A percentile compares a stretch with the other conserved stretches of the same genome.
Evolutionary conservation across 116 monocot genomes (phyloP).

Genomic region (Dioscorea cayenensis): DNA sequence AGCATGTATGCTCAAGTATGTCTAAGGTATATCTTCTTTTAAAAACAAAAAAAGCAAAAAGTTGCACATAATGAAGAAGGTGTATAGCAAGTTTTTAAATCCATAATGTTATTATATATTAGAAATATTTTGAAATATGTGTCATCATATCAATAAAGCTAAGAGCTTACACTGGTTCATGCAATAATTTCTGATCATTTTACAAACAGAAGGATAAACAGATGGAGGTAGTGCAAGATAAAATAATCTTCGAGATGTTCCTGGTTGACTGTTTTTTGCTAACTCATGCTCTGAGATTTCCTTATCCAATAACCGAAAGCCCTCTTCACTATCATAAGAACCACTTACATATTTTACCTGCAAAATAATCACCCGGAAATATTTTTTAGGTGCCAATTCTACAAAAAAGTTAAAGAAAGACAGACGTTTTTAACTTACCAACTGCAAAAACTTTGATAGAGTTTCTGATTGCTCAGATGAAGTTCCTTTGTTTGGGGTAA

Average conservation of each 20-base stretch:
- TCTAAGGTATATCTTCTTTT: no score
- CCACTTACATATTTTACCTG: slow-evolving; percentile 99
- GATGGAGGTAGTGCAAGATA: slow-evolving; percentile 97
- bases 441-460: slow-evolving; percentile 66
- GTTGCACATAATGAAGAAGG: no score
- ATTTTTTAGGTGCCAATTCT: not conserved
- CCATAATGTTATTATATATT: not conserved
- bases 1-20: no score
- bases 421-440: slow-evolving; percentile 29
- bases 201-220: slow-evolving; percentile 91
- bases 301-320: slow-evolving; percentile 63
- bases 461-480: slow-evolving; percentile 34
- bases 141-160: not conserved
- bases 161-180: slow-evolving; percentile 79
- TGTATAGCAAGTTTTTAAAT: not conserved
- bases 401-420: not conserved
- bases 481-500: slow-evolving; percentile 41
- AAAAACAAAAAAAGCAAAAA: no score
- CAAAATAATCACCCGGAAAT: not conserved
- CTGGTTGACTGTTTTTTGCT: slow-evolving; percentile 54
- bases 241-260: slow-evolving; percentile 81
- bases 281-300: slow-evolving; percentile 77
- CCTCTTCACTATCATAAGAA: slow-evolving; percentile 75
- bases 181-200: slow-evolving; percentile 83
- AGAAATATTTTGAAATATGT: not conserved